Evolutionary conservation across 2,329 filamentous ascomycete species (phyloP), one percentile per base, ranked within the genome.

Genomic region (Dothistroma pini): DNA sequence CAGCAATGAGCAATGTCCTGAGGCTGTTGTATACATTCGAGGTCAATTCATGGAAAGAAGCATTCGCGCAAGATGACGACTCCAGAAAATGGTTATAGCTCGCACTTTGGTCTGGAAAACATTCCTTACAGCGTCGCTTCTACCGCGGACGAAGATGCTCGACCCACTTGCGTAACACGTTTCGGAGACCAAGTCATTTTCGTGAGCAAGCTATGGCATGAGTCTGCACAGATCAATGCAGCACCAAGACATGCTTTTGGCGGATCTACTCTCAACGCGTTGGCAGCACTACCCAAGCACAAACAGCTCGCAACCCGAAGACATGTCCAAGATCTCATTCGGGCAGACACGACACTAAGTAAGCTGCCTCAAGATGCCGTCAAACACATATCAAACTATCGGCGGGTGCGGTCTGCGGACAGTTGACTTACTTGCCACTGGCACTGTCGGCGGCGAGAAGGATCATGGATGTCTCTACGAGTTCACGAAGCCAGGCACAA

Each of bases 71-170:
- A 55, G 11, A 63, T 67, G 65, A 62, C 63, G 19, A 58, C 63
- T 6, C 63, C 66, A 44, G 55, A 56, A 2, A 53, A 57, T 49
- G 69, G 69, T 19, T 70, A 68, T 44, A 50, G 38, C 49, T 63
- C 63, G 16, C 79, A 82, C 63, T 85, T 85, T 66, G 83, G 81
- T 0, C 68, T 81, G 47, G 70, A 75, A 21, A 85, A 85, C 61
- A 79, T 84, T 44, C 82, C 83, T 0, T 84, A 81, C 54, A 81
- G 82, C 10, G 77, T 84, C 12, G 81, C 79, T 25, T 83, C 79
- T 0, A 78, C 76, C 0, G 49, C 61, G 8, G 61, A 62, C n/a
- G n/a, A n/a, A 0, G 77, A 80, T 57, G 57, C 70, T 0, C 61
- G 62, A 3, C 79, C 77, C 34, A 77, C 80, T 60, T 78, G 78